phyloP scores from a whole-genome alignment of 805 yeast genomes.

The Myxozyma neotropica region DNA sequence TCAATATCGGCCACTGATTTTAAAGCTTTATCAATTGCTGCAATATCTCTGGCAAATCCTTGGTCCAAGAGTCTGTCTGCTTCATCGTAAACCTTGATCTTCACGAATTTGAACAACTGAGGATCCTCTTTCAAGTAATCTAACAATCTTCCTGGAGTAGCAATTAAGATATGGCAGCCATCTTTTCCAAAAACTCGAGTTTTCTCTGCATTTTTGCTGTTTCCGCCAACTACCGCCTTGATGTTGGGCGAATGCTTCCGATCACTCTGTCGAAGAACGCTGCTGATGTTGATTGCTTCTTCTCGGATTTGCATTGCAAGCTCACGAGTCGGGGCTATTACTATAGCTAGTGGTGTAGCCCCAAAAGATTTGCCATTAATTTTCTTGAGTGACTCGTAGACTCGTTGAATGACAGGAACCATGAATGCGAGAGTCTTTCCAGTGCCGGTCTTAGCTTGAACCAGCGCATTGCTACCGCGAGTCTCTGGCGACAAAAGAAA shows the following conservation, averaged over 20 bases:
- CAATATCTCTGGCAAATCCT: conserved; percentile 72
- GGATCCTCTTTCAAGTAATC: conserved; percentile 57
- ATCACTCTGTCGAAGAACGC: neutral
- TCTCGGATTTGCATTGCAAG: conserved; percentile 78
- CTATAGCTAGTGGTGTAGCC: conserved; percentile 58
- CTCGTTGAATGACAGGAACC: conserved; percentile 74
- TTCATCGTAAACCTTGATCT: conserved; percentile 79
- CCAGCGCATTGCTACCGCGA: conserved; percentile 62
- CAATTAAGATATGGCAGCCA: conserved; percentile 92
- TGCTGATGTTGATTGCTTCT: conserved; percentile 7
- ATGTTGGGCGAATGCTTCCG: neutral
- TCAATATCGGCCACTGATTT: conserved; percentile 44
- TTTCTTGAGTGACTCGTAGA: conserved; percentile 56
- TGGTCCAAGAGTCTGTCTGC: conserved; percentile 85
- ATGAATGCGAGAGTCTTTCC: conserved; percentile 92
- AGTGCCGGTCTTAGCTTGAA: conserved; percentile 97
- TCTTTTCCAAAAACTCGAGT: conserved; percentile 50
- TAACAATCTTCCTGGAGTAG: conserved; percentile 93
- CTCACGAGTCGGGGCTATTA: conserved; percentile 93
- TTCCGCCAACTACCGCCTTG: conserved; percentile 24
- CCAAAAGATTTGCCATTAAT: conserved; percentile 62
- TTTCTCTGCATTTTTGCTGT: neutral
- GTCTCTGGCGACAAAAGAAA: conserved; percentile 45
- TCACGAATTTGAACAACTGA: conserved; percentile 52
- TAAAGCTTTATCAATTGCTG: conserved; percentile 56